A percentile compares a stretch with the other conserved stretches of the same genome.
These are phyloP conservation scores for Kuraishia borneana DNA, from an alignment of 805 yeast species.

Conservation along the genomic window DNA sequence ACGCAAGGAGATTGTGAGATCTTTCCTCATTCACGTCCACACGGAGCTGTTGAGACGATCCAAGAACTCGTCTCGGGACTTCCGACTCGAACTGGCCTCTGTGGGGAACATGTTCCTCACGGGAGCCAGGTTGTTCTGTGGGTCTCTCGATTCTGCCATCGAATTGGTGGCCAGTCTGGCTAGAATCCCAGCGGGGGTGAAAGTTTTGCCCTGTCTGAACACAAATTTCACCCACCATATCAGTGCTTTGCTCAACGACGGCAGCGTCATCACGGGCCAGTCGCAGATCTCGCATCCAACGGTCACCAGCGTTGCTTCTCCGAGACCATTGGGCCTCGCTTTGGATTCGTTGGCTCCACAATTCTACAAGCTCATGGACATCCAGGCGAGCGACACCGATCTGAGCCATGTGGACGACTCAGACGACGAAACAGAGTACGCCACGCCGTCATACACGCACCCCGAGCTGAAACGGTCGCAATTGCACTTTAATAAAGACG, in stretches of 20 bases:
- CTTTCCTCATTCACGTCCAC: slow-evolving; percentile 71
- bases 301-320: too few species aligned
- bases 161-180: slow-evolving; percentile 62
- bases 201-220: slow-evolving; percentile 72
- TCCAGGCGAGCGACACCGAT: neutral
- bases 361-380: neutral
- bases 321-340: slow-evolving; percentile 2
- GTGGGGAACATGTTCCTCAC: slow-evolving; percentile 79
- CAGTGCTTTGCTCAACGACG: slow-evolving; percentile 62
- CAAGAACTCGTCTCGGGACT: slow-evolving; percentile 42
- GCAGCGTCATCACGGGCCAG: slow-evolving; percentile 76
- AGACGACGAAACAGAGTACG: slow-evolving; percentile 34
- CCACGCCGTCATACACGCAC: slow-evolving; percentile 60
- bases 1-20: slow-evolving; percentile 59
- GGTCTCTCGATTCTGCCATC: slow-evolving; percentile 75
- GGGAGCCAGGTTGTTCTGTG: slow-evolving; percentile 72
- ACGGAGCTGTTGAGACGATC: slow-evolving; percentile 64
- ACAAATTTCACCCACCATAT: slow-evolving; percentile 83
- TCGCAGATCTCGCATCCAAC: slow-evolving; percentile 88
- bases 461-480: slow-evolving; percentile 73
- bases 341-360: neutral
- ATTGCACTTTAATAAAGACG: slow-evolving; percentile 55
- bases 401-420: slow-evolving; percentile 1
- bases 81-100: slow-evolving; percentile 67
- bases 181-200: slow-evolving; percentile 36